Percentiles rank a stretch among this genome's conserved stretches.
These are phyloP conservation scores for Mortierella hygrophila DNA, from an alignment of 192 early-diverging fungal genomes.

Conservation along the genomic window DNA sequence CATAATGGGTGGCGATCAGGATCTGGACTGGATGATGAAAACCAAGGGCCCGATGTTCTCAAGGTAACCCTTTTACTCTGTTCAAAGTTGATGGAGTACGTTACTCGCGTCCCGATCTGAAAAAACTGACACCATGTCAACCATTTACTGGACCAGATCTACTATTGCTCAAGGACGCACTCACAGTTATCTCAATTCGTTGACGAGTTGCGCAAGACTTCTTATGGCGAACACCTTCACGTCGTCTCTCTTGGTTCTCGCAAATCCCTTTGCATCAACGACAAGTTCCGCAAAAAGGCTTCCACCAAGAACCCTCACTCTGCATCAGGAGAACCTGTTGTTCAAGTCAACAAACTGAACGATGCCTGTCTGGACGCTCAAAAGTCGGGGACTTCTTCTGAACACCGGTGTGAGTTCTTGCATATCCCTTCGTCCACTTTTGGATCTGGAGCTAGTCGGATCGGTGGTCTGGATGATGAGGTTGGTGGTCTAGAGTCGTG, in stretches of 20 bases:
- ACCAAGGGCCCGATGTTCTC: conserved; percentile 55
- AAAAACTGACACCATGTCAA: background rate
- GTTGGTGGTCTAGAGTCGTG: background rate
- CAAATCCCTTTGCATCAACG: conserved; percentile 87
- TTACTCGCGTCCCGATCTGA: background rate
- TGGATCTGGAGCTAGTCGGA: background rate
- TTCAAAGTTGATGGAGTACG: too few species aligned
- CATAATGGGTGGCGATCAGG: background rate
- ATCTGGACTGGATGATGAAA: conserved; percentile 28
- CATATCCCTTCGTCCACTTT: conserved; percentile 13
- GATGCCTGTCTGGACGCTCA: conserved; percentile 91
- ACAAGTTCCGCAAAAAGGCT: conserved; percentile 39
- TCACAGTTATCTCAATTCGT: conserved; percentile 94
- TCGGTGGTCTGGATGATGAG: background rate
- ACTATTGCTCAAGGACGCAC: conserved; percentile 86
- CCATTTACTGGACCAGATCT: conserved; percentile 56
- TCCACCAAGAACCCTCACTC: conserved; percentile 2
- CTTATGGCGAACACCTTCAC: conserved; percentile 68
- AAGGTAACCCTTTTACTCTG: conserved; percentile 50
- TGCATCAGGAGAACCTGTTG: conserved; percentile 8
- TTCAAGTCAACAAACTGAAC: conserved; percentile 66
- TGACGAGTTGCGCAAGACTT: conserved; percentile 85
- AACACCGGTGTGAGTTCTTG: conserved; percentile 32
- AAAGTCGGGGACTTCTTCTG: conserved; percentile 61
- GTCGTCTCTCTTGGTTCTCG: conserved; percentile 85